These are phyloP conservation scores for Scutellaria galericulata DNA, from an alignment of 257 asterid genomes.

Conservation along the genomic window DNA sequence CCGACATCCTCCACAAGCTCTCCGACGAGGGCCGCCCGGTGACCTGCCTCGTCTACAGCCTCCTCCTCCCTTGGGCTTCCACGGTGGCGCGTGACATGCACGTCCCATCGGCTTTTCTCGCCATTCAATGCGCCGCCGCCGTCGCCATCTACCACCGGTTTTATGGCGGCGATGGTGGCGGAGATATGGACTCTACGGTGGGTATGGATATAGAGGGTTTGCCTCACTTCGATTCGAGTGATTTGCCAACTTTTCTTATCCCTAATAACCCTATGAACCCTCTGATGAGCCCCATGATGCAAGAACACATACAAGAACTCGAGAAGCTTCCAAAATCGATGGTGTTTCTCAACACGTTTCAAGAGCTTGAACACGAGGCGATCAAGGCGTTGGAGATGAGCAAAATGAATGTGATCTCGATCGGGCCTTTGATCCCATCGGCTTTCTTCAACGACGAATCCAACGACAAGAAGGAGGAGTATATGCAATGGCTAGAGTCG, in stretches of 20 bases:
- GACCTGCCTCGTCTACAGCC: conserved; percentile 47
- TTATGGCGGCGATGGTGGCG: conserved; percentile 37
- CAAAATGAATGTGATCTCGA: conserved; percentile 38
- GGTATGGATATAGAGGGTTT: conserved; percentile 40
- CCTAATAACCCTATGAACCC: conserved; percentile 27
- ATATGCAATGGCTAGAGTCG: conserved; percentile 53
- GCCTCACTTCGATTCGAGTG: conserved; percentile 45
- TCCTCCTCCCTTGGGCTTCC: conserved; percentile 59
- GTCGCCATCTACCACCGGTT: conserved; percentile 49
- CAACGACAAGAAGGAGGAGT: conserved; percentile 42
- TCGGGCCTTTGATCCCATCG: conserved; percentile 66
- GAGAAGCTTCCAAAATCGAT: conserved; percentile 42
- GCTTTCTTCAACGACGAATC: conserved; percentile 45
- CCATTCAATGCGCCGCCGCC: conserved; percentile 58
- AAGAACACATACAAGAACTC: conserved; percentile 49
- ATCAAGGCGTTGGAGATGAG: conserved; percentile 33
- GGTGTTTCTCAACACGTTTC: conserved; percentile 55
- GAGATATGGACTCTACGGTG: conserved; percentile 6
- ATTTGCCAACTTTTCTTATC: conserved; percentile 51
- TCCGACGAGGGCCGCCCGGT: conserved; percentile 40
- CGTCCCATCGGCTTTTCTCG: conserved; percentile 52
- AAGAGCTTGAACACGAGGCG: conserved; percentile 53
- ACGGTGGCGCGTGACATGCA: conserved; percentile 48
- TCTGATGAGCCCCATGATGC: conserved; percentile 31
- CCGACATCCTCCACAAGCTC: conserved; percentile 22